phyloP scores from a whole-genome alignment of 768 basidiomycete species.

The Collybia sordida region DNA sequence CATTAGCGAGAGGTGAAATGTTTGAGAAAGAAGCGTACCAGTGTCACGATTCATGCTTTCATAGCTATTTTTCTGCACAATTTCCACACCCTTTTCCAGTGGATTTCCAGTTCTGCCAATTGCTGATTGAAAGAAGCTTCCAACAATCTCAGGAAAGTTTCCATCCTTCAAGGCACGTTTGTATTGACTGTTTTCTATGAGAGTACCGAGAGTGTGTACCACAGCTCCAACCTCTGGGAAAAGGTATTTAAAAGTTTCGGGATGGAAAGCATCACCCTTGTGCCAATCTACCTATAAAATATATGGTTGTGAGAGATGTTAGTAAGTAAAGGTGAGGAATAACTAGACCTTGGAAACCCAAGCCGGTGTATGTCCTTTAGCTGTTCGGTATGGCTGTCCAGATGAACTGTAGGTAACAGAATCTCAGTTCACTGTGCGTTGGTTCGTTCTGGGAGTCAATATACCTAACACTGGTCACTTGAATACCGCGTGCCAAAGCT shows the following conservation, averaged over 20 bases:
- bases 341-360: slow-evolving; percentile 74
- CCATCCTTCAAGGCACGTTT: slow-evolving; percentile 69
- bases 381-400: slow-evolving; percentile 80
- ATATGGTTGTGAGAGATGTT: slow-evolving; percentile 3
- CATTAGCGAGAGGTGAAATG: slow-evolving; percentile 1
- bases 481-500: slow-evolving; percentile 81
- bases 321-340: slow-evolving; percentile 8
- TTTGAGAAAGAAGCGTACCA: slow-evolving; percentile 50
- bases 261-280: slow-evolving; percentile 77
- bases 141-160: slow-evolving; percentile 49
- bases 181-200: slow-evolving; percentile 81
- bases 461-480: slow-evolving; percentile 89
- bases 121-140: slow-evolving; percentile 37
- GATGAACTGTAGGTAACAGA: slow-evolving; percentile 58
- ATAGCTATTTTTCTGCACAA: slow-evolving; percentile 51
- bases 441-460: background rate
- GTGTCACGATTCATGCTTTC: slow-evolving; percentile 86
- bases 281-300: slow-evolving; percentile 80
- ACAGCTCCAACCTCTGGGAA: slow-evolving; percentile 71
- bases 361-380: slow-evolving; percentile 86
- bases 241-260: slow-evolving; percentile 67
- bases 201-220: slow-evolving; percentile 91
- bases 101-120: slow-evolving; percentile 54
- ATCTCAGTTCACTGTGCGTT: background rate
- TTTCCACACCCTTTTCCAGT: slow-evolving; percentile 42